Evolutionary conservation across 1,284 basidiomycete genomes (phyloP).

Genomic region (Athelia sp.): DNA sequence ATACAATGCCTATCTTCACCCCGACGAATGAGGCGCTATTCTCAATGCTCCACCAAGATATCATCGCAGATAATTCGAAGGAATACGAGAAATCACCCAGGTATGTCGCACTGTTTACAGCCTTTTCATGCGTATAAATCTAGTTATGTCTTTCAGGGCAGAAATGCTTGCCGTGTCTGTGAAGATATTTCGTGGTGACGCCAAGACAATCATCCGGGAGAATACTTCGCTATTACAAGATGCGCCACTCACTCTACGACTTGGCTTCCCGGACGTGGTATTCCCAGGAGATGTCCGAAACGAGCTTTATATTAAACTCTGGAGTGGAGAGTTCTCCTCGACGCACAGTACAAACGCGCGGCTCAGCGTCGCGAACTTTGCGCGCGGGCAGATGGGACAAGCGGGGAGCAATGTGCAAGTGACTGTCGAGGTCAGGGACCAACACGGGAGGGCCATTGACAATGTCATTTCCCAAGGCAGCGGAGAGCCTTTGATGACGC

Average conservation of each 20-base stretch:
- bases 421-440: slow-evolving; percentile 81
- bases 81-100: slow-evolving; percentile 84
- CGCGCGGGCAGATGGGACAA: slow-evolving; percentile 49
- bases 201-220: slow-evolving; percentile 71
- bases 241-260: slow-evolving; percentile 75
- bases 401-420: slow-evolving; percentile 81
- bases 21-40: slow-evolving; percentile 84
- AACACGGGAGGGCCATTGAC: slow-evolving; percentile 70
- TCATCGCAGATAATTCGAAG: slow-evolving; percentile 76
- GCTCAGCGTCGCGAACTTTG: slow-evolving; percentile 59
- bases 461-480: slow-evolving; percentile 79
- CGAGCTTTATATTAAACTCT: slow-evolving; percentile 92
- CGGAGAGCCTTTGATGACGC: slow-evolving; percentile 76
- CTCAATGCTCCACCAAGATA: slow-evolving; percentile 92
- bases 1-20: slow-evolving; percentile 86
- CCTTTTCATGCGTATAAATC: slow-evolving; percentile 7
- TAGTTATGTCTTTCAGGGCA: slow-evolving; percentile 45
- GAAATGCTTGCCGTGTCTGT: slow-evolving; percentile 87
- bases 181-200: slow-evolving; percentile 84
- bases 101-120: slow-evolving; percentile 29
- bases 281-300: slow-evolving; percentile 92
- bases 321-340: slow-evolving; percentile 80
- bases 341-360: slow-evolving; percentile 45
- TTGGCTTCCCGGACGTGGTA: slow-evolving; percentile 97
- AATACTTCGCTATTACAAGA: slow-evolving; percentile 86